Evolutionary conservation across 805 yeast species (phyloP), one percentile per base, ranked within the genome.

Genomic region (Metschnikowia similis): DNA sequence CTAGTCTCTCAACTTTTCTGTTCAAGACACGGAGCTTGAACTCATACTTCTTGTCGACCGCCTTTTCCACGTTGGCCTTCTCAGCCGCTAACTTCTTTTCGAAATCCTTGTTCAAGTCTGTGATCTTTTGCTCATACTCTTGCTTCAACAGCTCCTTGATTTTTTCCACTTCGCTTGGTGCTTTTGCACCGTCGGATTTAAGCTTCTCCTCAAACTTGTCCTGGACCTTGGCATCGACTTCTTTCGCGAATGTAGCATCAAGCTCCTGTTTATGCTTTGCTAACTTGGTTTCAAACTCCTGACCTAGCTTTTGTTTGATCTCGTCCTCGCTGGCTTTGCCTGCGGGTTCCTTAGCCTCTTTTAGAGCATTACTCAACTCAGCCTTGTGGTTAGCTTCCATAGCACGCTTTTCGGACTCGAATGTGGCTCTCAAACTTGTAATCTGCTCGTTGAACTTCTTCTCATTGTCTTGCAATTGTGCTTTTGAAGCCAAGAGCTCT

Each of bases 21-120:
- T 75, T 77, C 56, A 81, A 69, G 64, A 85, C 76, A 51, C 75
- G 78, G 49, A 76, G 74, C 56, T 82, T 78, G 64, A 85, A 76
- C 51, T 79, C 85, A 43, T 75, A 76, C 58, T 82, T 83, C 60
- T 81, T 79, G 45, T 79, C 78, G 39, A 80, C 76, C 27, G 79
- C 77, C 47, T 71, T 69, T 44, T 79, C 68, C 2, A 78, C 74
- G 41, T 72, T 77, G 31, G 70, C 74, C 47, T 64, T 66, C 51
- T 56, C 52, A 6, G 41, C 45, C 6, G 52, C 53, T 47, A 63
- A 42, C 38, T 47, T 49, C 45, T 50, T 50, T 26, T 57, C 59
- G 37, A 63, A 64, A 9, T 60, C 62, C 29, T 54, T 48, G 36
- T 62, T 61, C 43, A 64, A 56, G n/a, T 49, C 47, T n/a, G 32